Percentiles rank a stretch among this genome's conserved stretches.
Conservation (phyloP, 2,329 filamentous ascomycete species). For the Graphilbum fragrans region DNA sequence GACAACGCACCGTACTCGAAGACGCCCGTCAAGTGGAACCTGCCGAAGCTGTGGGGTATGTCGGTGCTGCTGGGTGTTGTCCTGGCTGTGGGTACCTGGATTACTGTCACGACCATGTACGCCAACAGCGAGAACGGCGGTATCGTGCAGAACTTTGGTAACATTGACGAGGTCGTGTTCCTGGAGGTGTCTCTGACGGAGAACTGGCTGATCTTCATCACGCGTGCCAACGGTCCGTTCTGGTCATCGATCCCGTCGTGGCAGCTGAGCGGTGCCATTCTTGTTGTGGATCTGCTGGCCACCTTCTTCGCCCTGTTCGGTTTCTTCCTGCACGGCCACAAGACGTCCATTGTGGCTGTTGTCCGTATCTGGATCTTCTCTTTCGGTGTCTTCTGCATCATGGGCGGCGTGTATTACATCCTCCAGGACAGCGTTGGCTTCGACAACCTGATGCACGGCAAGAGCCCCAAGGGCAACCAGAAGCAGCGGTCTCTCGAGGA, state of each 20-base stretch:
- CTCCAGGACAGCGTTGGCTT: conserved; percentile 72
- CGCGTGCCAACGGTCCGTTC: conserved; percentile 83
- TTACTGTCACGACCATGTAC: conserved; percentile 79
- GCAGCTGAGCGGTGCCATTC: conserved; percentile 67
- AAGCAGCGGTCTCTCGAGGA: conserved; percentile 82
- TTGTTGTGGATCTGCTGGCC: conserved; percentile 71
- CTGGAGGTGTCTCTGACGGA: conserved; percentile 82
- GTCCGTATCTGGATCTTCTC: conserved; percentile 88
- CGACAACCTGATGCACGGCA: conserved; percentile 89
- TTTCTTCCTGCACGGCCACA: conserved; percentile 57
- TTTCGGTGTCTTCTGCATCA: conserved; percentile 73
- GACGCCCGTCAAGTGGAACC: conserved; percentile 87
- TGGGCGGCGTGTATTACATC: conserved; percentile 63
- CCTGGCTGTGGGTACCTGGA: conserved; percentile 76
- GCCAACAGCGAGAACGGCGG: conserved; percentile 55
- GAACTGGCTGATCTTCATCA: conserved; percentile 97
- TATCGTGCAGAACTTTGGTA: conserved; percentile 83
- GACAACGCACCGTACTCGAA: conserved; percentile 83
- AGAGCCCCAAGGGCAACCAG: conserved; percentile 67
- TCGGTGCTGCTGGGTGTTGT: conserved; percentile 72
- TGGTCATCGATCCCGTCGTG: conserved; percentile 83
- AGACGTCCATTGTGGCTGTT: conserved; percentile 65
- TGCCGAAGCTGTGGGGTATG: conserved; percentile 90
- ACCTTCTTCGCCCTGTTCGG: conserved; percentile 80
- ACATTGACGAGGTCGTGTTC: conserved; percentile 72